Conservation (phyloP, 1,284 basidiomycete species). For the Austroboletus novae-zelandiae region DNA sequence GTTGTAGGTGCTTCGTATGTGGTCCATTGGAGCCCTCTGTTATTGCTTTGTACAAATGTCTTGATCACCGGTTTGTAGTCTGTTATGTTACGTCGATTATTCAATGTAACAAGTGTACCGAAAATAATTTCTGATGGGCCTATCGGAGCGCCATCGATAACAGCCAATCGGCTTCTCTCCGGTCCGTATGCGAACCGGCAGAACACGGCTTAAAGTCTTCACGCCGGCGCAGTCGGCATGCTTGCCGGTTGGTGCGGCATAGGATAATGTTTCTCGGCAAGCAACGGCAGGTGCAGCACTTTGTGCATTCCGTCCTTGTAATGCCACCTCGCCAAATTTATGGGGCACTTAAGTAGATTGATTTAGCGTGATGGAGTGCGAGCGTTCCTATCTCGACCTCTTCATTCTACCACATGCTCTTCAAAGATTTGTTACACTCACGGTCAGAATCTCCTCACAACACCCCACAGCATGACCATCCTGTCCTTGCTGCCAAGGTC, state of each 20-base stretch:
- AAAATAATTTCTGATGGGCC: too few relatives aligned
- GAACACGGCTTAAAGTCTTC: conserved; percentile 4
- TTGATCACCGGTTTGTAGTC: background rate
- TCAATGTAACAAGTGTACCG: background rate
- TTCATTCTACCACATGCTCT: conserved; percentile 1
- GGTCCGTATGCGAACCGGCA: background rate
- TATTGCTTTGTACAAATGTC: background rate
- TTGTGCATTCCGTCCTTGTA: conserved; percentile 3
- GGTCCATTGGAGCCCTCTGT: background rate
- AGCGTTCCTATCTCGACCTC: background rate
- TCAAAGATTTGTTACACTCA: background rate
- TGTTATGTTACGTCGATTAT: background rate
- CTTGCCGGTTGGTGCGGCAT: background rate
- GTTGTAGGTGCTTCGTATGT: background rate
- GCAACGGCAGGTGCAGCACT: conserved; percentile 1
- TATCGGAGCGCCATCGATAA: too few relatives aligned
- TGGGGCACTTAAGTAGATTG: conserved; percentile 12
- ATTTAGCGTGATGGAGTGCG: conserved; percentile 4
- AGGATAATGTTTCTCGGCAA: conserved; percentile 18
- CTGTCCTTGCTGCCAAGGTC: background rate
- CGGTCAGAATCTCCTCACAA: background rate
- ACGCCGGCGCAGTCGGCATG: background rate
- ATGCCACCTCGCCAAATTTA: conserved; percentile 4
- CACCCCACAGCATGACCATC: background rate
- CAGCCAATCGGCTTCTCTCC: background rate